Base-by-base conservation (phyloP, 768 basidiomycete species). In the Hemileccinum rubropunctum region DNA sequence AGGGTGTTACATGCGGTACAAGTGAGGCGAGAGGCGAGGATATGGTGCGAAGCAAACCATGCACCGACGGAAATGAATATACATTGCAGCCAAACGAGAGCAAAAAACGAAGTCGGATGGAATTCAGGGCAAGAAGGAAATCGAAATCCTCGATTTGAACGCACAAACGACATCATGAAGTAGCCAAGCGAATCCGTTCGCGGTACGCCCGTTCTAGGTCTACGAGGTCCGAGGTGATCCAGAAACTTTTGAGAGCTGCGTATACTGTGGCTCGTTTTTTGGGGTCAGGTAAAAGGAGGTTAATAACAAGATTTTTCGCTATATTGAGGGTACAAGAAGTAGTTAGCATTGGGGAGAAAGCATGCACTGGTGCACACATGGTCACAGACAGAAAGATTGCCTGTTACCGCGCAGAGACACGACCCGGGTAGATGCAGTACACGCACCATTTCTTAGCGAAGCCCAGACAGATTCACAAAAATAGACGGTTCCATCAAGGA, bases 141-240 rank as follows among this genome's bases (percentile, higher is more conserved):
- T 26, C n/a, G 30, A 20, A n/a, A n/a, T n/a, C n/a, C n/a, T n/a
- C n/a, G n/a, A n/a, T n/a, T n/a, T 12, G 13, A 36, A 33, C 8
- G 20, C n/a, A 18, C 51, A 15, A 40, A 45, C 3, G n/a, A 30
- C 9, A 5, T 63, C 42, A 63, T 9, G 52, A 56, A 28, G 50
- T 38, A 11, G 20, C 45, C 6, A 43, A 54, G 35, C 62, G 61
- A 52, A 87, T 75, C 45, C 85, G 78, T 43, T 76, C 74, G 49
- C 71, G 72, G 67, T 88, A 91, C 17, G 83, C 76, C 18, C 68
- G 69, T 51, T 83, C 76, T 45, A 93, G 73, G 45, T 83, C 81
- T 21, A 76, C 66, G 26, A 80, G 61, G 58, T 91, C 88, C 32
- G 70, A 74, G 18, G 63, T 60, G 51, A 93, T 89, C 90, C 90